These are phyloP conservation scores for Saturnispora kantuleensis DNA, from an alignment of 805 yeast species.

Conservation along the genomic window DNA sequence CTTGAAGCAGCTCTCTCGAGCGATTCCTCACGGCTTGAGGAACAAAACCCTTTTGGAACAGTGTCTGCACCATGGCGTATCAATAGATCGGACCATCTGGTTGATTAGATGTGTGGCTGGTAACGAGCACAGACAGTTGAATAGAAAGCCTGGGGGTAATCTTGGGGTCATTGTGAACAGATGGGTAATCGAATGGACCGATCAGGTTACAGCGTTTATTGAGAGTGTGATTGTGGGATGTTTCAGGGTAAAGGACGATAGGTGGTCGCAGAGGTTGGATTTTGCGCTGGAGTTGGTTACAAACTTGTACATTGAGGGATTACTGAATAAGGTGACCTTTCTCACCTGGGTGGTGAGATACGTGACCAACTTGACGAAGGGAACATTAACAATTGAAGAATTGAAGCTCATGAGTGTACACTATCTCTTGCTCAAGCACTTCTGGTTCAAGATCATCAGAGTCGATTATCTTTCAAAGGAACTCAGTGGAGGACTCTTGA, in stretches of 20 bases:
- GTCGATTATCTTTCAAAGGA: conserved; percentile 53
- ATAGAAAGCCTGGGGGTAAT: conserved; percentile 30
- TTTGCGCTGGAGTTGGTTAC: conserved; percentile 53
- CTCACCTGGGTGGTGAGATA: conserved; percentile 54
- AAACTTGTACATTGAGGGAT: conserved; percentile 56
- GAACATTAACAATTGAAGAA: conserved; percentile 10
- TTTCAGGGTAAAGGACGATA: conserved; percentile 16
- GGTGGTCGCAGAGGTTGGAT: conserved; percentile 42
- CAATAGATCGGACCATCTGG: conserved; percentile 83
- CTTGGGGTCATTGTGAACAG: conserved; percentile 35
- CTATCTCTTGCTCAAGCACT: conserved; percentile 47
- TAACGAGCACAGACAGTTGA: conserved; percentile 56
- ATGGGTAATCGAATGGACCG: conserved; percentile 88
- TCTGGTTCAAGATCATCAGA: conserved; percentile 60
- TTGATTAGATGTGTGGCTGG: conserved; percentile 78
- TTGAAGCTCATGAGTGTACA: conserved; percentile 22
- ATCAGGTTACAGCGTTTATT: conserved; percentile 57
- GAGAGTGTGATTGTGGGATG: conserved; percentile 40
- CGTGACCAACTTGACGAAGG: conserved; percentile 25
- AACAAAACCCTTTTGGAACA: conserved; percentile 66
- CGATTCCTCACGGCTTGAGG: conserved; percentile 85
- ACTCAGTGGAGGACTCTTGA: conserved; percentile 49
- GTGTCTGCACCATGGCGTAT: conserved; percentile 56
- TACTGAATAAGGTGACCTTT: conserved; percentile 54
- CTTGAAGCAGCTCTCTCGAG: conserved; percentile 55